phyloP scores from a whole-genome alignment of 148 eudicot genomes.

The Arbutus unedo region DNA sequence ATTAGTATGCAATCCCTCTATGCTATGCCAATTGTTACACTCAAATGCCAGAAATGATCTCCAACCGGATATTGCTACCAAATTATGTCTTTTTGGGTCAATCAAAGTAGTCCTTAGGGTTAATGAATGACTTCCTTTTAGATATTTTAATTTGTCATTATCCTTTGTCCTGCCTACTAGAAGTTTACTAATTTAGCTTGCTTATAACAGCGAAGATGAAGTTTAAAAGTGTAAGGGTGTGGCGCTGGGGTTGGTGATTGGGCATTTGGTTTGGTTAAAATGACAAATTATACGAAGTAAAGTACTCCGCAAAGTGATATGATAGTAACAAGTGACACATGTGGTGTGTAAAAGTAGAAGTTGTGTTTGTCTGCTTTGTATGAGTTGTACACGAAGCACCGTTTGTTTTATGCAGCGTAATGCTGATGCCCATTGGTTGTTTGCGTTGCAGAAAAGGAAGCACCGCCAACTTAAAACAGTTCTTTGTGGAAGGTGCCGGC shows the following conservation, averaged over 20 bases:
- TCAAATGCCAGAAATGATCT: background rate
- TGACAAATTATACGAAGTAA: background rate
- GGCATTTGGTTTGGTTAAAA: background rate
- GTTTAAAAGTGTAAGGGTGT: background rate
- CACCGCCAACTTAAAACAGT: conserved; percentile 76
- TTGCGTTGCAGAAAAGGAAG: conserved; percentile 74
- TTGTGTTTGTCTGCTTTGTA: background rate
- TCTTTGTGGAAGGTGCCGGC: conserved; percentile 87
- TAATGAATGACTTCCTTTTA: conserved; percentile 1
- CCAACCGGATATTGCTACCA: background rate
- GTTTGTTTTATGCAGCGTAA: background rate
- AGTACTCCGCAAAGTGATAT: background rate
- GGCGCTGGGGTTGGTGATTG: background rate
- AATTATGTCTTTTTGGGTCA: background rate
- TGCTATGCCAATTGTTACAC: background rate
- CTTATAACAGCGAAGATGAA: background rate
- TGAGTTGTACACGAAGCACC: background rate
- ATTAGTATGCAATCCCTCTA: background rate
- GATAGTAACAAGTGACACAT: background rate
- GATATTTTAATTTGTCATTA: background rate
- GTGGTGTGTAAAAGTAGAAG: background rate
- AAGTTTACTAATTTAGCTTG: background rate
- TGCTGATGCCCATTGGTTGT: background rate
- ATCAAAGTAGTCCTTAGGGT: background rate
- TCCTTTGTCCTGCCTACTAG: background rate